Conservation (phyloP, 2,329 filamentous ascomycete genomes). For the Botryotinia narcissicola region DNA sequence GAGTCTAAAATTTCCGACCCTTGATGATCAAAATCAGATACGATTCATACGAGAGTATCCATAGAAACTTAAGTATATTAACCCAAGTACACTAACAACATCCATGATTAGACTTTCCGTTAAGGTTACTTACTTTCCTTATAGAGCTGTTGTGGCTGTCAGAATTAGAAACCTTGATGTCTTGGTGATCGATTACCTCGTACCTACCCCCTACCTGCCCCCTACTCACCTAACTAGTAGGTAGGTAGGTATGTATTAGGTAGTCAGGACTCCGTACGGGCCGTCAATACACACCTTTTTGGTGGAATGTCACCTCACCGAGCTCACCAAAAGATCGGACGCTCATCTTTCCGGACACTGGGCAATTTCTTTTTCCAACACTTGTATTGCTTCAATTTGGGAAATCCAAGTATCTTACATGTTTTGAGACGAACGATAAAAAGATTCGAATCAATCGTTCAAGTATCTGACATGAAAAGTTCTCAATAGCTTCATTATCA, state of each 20-base stretch:
- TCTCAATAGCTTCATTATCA: background rate
- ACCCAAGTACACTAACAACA: background rate
- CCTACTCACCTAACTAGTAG: background rate
- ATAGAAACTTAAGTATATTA: background rate
- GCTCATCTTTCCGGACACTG: slow-evolving; percentile 28
- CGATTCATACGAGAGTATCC: background rate
- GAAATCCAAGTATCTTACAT: background rate
- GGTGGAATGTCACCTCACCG: background rate
- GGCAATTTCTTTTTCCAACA: slow-evolving; percentile 27
- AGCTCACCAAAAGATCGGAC: slow-evolving; percentile 23
- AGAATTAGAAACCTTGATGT: slow-evolving; percentile 14
- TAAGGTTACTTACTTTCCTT: background rate
- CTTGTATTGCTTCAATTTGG: background rate
- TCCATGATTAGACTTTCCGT: background rate
- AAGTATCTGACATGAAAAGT: background rate
- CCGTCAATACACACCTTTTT: background rate
- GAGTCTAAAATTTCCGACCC: background rate
- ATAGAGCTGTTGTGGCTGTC: slow-evolving; percentile 15
- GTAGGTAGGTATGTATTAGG: background rate
- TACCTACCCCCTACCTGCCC: background rate
- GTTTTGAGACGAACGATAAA: slow-evolving; percentile 9
- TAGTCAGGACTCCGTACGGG: background rate
- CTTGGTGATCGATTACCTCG: background rate
- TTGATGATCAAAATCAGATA: background rate
- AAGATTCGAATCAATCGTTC: background rate